A percentile compares a stretch with the other conserved stretches of the same genome.
Evolutionary conservation across 257 asterid species (phyloP).

Genomic region (Nicotiana obtusifolia): DNA sequence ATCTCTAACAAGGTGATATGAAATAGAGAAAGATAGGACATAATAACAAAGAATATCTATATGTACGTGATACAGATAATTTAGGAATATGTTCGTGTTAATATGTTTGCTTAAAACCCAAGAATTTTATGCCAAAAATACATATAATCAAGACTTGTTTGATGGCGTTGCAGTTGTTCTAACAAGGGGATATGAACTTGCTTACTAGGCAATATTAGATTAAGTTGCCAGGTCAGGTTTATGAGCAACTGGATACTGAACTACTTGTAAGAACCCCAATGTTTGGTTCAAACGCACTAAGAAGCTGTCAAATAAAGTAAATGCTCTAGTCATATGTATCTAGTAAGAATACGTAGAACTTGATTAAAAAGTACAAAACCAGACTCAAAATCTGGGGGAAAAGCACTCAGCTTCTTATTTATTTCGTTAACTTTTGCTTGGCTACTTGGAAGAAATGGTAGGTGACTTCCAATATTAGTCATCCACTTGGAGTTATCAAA

Average conservation of each 20-base stretch:
- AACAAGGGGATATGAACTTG: neutral
- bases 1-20: no score
- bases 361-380: neutral
- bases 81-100: no score
- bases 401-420: neutral
- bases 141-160: no score
- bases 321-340: neutral
- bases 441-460: neutral
- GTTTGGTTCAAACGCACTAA: slow-evolving; percentile 21
- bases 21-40: no score
- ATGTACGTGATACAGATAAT: no score
- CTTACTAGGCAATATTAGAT: neutral
- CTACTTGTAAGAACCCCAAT: neutral
- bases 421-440: neutral
- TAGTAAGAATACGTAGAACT: neutral
- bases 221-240: neutral
- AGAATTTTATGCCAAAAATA: no score
- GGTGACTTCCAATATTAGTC: slow-evolving; percentile 12
- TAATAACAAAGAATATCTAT: no score
- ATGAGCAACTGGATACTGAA: neutral
- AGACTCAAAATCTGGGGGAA: neutral
- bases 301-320: neutral
- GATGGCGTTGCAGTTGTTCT: no score
- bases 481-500: neutral
- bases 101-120: no score